Evolutionary conservation across 192 early-diverging fungal genomes (phyloP), one percentile per base, ranked within the genome.

Genomic region (Rhizophagus sp.): DNA sequence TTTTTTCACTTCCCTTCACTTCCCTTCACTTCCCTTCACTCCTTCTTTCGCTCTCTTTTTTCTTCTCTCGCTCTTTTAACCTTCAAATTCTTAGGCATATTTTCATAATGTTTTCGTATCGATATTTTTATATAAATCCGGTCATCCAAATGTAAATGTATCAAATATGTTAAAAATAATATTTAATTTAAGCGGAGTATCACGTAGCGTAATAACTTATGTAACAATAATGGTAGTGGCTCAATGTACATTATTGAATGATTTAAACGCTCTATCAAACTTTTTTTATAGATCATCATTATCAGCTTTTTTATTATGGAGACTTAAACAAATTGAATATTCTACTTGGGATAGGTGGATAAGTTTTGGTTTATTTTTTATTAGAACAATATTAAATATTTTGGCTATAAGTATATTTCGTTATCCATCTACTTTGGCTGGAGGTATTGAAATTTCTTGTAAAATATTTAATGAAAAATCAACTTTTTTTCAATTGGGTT

Each of bases 301-400:
- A 24, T 24, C 17, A 4, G 75, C 47, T 13, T 76, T 76, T 63
- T 76, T 76, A 62, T 76, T 76, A 62, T 76, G 75, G 75, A 34
- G 75, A 64, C 61, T 76, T 36, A 76, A 63, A 44, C 75, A 76
- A 62, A 76, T 76, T 36, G 62, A 62, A 44, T 63, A 76, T 76
- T 76, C 75, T 24, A 25, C 39, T 62, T 76, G 75, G 75, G 75
- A 76, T 64, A 25, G 62, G 15, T 64, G 36, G 19, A 62, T 76
- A n/a, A 44, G 61, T 76, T 64, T 64, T 63, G 62, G 17, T 13
- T 17, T 76, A 36, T 62, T 63, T 41, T 24, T 39, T 10, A 24
- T 27, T 10, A 76, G 75, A 39, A 76, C 75, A 13, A 27, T 62
- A 22, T 64, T 76, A 76, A 62, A 76, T 57, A 57, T 57, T 57